phyloP scores from a whole-genome alignment of 495 filamentous ascomycete genomes.

The Lindgomyces ingoldianus region DNA sequence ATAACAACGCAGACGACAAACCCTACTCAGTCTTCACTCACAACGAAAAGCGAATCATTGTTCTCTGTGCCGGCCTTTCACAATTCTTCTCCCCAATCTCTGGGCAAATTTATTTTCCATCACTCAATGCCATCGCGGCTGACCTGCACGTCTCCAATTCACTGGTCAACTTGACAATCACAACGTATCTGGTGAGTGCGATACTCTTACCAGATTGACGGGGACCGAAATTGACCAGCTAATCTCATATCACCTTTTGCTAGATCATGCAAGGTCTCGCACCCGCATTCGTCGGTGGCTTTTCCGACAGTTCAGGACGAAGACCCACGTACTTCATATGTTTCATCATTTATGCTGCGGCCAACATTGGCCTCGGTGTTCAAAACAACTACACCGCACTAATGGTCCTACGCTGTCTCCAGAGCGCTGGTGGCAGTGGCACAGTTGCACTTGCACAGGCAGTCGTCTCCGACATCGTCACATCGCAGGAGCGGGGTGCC shows the following conservation, averaged over 20 bases:
- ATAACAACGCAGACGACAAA: too few species aligned
- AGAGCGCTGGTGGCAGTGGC: conserved; percentile 37
- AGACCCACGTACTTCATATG: conserved; percentile 33
- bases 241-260: too few species aligned
- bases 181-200: too few species aligned
- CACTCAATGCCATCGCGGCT: conserved; percentile 33
- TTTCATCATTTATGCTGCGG: conserved; percentile 39
- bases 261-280: conserved; percentile 41
- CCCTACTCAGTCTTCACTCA: too few species aligned
- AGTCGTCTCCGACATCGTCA: conserved; percentile 40
- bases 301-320: conserved; percentile 39
- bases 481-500: conserved; percentile 33
- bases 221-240: too few species aligned
- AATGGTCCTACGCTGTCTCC: conserved; percentile 36
- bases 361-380: conserved; percentile 38
- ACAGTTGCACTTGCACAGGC: conserved; percentile 37
- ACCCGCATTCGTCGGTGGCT: conserved; percentile 36
- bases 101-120: conserved; percentile 39
- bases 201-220: too few species aligned
- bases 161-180: conserved; percentile 39
- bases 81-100: conserved; percentile 40
- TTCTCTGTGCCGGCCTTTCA: too few species aligned
- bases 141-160: conserved; percentile 28
- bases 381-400: conserved; percentile 41
- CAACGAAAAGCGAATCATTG: too few species aligned